Percentiles rank a stretch among this genome's conserved stretches.
Conservation (phyloP, 1,284 basidiomycete species). For the Stereum hirsutum region DNA sequence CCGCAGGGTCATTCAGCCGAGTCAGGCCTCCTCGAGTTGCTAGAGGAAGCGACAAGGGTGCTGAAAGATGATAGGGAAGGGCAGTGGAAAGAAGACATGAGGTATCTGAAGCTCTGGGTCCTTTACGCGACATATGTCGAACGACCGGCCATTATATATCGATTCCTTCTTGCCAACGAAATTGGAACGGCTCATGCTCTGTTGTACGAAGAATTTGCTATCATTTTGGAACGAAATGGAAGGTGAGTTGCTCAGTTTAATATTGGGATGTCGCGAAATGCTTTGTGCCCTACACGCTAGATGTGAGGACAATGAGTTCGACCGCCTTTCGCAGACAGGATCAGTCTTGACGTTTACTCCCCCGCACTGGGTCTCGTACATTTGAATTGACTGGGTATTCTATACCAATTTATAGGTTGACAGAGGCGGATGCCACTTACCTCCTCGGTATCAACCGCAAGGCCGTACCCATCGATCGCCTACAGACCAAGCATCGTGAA, state of each 20-base stretch:
- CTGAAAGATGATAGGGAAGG: constrained; percentile 64
- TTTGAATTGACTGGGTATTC: too few relatives aligned
- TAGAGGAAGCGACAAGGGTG: constrained; percentile 75
- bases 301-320: too few relatives aligned
- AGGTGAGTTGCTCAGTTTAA: constrained; percentile 37
- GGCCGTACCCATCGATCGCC: constrained; percentile 75
- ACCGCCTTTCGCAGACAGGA: too few relatives aligned
- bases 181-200: constrained; percentile 78
- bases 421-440: constrained; percentile 84
- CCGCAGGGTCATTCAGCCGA: constrained; percentile 58
- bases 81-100: constrained; percentile 58
- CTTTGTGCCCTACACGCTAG: neutral
- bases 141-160: constrained; percentile 68
- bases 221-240: constrained; percentile 67
- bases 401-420: constrained; percentile 41
- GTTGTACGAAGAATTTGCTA: constrained; percentile 90
- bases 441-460: constrained; percentile 80
- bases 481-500: constrained; percentile 78
- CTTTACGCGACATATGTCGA: constrained; percentile 81
- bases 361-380: neutral
- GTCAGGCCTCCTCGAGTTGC: constrained; percentile 70
- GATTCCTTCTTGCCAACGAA: constrained; percentile 82
- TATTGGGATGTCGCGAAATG: constrained; percentile 1
- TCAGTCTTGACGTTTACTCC: neutral
- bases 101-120: constrained; percentile 91